These are phyloP conservation scores for Debaryomyces hansenii DNA, from an alignment of 805 yeast species.

Conservation along the genomic window DNA sequence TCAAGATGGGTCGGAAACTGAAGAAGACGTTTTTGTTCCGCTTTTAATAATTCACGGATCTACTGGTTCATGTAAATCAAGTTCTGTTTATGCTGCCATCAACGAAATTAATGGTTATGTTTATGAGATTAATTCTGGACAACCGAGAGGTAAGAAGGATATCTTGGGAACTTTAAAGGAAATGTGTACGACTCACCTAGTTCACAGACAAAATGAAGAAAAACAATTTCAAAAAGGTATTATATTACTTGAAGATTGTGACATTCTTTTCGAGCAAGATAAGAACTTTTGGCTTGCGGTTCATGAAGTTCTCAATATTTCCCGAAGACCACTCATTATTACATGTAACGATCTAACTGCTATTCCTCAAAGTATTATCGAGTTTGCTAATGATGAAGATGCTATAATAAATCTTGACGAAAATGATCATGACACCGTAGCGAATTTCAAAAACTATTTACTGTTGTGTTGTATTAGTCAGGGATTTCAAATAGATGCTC, in stretches of 20 bases:
- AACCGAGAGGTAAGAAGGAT: constrained; percentile 69
- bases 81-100: constrained; percentile 68
- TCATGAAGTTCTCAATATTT: constrained; percentile 55
- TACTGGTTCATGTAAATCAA: constrained; percentile 75
- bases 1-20: constrained; percentile 28
- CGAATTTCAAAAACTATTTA: constrained; percentile 35
- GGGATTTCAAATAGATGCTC: constrained; percentile 32
- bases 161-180: constrained; percentile 67
- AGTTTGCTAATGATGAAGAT: constrained; percentile 43
- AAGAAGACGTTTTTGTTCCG: constrained; percentile 53
- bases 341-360: constrained; percentile 54
- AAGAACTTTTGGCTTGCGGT: constrained; percentile 78
- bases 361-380: constrained; percentile 50
- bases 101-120: constrained; percentile 66
- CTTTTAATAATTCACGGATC: constrained; percentile 69
- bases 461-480: constrained; percentile 38
- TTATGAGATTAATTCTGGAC: constrained; percentile 79
- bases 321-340: constrained; percentile 69
- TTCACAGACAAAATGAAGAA: constrained; percentile 40
- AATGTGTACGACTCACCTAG: constrained; percentile 79
- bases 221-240: constrained; percentile 56
- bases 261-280: constrained; percentile 75
- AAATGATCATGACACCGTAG: constrained; percentile 8
- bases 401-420: constrained; percentile 35
- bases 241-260: constrained; percentile 83